phyloP scores from a whole-genome alignment of 495 filamentous ascomycete genomes.

The Hypomontagnella submonticulosa region DNA sequence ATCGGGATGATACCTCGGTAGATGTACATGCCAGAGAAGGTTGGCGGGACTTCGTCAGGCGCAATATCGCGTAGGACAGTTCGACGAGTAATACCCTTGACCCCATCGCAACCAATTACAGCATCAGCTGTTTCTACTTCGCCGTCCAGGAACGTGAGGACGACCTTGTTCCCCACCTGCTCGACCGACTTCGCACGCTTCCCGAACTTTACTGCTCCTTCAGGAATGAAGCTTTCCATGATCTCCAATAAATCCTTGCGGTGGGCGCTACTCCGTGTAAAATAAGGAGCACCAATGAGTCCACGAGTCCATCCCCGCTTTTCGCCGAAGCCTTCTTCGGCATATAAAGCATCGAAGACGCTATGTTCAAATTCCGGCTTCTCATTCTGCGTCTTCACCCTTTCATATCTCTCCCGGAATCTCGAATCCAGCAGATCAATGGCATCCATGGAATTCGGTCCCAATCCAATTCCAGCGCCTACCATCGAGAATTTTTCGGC shows the following conservation, averaged over 20 bases:
- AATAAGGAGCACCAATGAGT: conserved; percentile 43
- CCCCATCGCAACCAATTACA: conserved; percentile 70
- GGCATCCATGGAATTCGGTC: conserved; percentile 56
- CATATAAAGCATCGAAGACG: conserved; percentile 41
- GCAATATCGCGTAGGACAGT: conserved; percentile 56
- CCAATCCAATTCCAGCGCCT: conserved; percentile 60
- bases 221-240: conserved; percentile 47
- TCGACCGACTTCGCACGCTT: conserved; percentile 38
- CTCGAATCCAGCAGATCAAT: conserved; percentile 58
- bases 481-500: conserved; percentile 56
- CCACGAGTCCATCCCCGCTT: conserved; percentile 41
- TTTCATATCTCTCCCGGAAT: conserved; percentile 37
- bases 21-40: conserved; percentile 47
- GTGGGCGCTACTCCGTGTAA: conserved; percentile 41
- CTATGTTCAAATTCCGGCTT: conserved; percentile 36
- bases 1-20: conserved; percentile 70
- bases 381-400: conserved; percentile 39
- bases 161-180: conserved; percentile 38
- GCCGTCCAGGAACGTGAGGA: conserved; percentile 46
- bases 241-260: conserved; percentile 43
- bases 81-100: conserved; percentile 59
- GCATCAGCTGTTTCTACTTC: conserved; percentile 45
- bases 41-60: conserved; percentile 44
- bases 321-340: conserved; percentile 40
- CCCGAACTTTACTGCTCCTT: conserved; percentile 44